phyloP scores from a whole-genome alignment of 495 filamentous ascomycete genomes.

The Daldinia decipiens region DNA sequence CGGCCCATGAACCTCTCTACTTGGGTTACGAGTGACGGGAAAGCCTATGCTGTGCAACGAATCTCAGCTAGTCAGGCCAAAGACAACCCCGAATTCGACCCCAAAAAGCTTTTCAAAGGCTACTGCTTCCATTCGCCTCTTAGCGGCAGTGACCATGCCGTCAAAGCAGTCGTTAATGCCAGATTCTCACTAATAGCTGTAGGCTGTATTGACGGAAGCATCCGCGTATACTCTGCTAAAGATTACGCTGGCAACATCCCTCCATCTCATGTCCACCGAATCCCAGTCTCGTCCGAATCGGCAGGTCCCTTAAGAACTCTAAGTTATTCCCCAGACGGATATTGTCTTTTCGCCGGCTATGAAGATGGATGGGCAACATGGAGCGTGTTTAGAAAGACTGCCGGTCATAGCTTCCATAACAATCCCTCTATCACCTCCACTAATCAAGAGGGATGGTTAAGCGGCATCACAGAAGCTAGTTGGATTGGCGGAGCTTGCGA shows the following conservation, averaged over 20 bases:
- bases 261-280: conserved; percentile 80
- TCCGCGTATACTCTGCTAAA: conserved; percentile 86
- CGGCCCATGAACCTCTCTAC: conserved; percentile 95
- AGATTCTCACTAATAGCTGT: conserved; percentile 92
- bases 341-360: conserved; percentile 94
- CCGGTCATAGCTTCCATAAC: conserved; percentile 79
- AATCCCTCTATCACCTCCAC: conserved; percentile 69
- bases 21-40: conserved; percentile 92
- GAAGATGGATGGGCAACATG: conserved; percentile 93
- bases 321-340: conserved; percentile 93
- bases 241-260: conserved; percentile 95
- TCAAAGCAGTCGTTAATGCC: conserved; percentile 86
- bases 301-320: conserved; percentile 79
- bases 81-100: conserved; percentile 49
- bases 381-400: conserved; percentile 95
- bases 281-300: conserved; percentile 68
- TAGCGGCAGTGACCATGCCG: conserved; percentile 66
- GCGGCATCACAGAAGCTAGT: conserved; percentile 74
- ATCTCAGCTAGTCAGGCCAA: conserved; percentile 38
- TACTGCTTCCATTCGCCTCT: conserved; percentile 88
- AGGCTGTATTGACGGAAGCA: conserved; percentile 80
- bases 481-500: conserved; percentile 92
- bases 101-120: conserved; percentile 82
- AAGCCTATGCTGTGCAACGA: conserved; percentile 92
- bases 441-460: conserved; percentile 83